Evolutionary conservation across 805 yeast genomes (phyloP), one percentile per base, ranked within the genome.

Genomic region (Nakazawaea wickerhamii): DNA sequence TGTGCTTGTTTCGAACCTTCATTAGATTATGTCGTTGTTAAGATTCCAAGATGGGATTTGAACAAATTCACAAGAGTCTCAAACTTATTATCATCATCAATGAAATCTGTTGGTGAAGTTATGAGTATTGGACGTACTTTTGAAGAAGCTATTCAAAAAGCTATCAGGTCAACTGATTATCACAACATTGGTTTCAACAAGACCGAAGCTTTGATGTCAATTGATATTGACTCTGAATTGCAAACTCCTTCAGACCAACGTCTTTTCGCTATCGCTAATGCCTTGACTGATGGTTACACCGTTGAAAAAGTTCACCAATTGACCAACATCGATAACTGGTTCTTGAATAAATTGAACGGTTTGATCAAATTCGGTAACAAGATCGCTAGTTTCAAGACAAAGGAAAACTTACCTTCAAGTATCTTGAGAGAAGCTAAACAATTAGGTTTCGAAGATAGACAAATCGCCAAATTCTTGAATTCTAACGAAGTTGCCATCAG

Each of bases 61-160:
- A 66, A 93, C 53, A 91, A 91, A 74, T 93, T 91, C 68, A 86
- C 91, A 48, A 77, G 96, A 62, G 98, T 91, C 30, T 84, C 95
- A 17, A 81, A 86, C 40, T 73, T 81, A 61, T 77, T 91, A 54
- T 84, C 93, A 10, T 86, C 96, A 8, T 81, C 97, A 34, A 91
- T 91, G 99, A 91, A 91, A 67, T 90, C 97, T 46, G 99, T 91
- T 43, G 99, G 99, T 64, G 99, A 91, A 68, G 99, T 91, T 46
- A 91, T 91, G 99, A 95, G 96, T 36, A 93, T 91, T 59, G 99
- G 99, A 59, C 83, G 99, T 69, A 91, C 81, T 50, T 91, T 91
- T 61, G 99, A 91, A 67, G 99, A 91, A 63, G 95, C 97, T 8
- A 86, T 91, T 51, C 99, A 93, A 65, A 91, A 91, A 69, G 99